Base-by-base conservation (phyloP, 352 stramenopile genomes). In the Pythium aristosporum region DNA sequence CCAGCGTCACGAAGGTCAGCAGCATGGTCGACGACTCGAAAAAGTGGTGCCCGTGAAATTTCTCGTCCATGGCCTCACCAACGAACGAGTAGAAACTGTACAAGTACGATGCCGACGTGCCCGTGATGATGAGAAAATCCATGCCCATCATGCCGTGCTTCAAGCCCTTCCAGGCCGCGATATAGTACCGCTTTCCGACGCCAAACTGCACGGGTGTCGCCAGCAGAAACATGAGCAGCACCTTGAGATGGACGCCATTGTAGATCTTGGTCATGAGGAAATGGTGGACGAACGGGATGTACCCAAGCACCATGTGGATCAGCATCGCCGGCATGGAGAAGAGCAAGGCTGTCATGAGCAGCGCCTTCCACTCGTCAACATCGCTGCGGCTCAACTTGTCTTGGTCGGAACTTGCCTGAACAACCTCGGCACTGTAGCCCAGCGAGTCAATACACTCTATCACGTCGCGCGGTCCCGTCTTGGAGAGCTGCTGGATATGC, bases 91-190 rank as follows among this genome's bases (percentile, higher is more conserved):
- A 69, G 37, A 95, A 80, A 44, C 85, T 94, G 66, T 96, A 96
- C 12, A 88, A 70, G 62, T 96, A 96, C 57, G 88, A 94, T 48
- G 88, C 83, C n/a, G 81, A 84, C 0, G 88, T 95, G 59, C 88
- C 88, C 9, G 87, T 73, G 39, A 93, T 85, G 32, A 96, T 87
- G 32, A 96, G 61, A 57, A 96, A 96, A 56, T 93, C 86, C 88
- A 96, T 96, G n/a, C 88, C 88, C 76, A 94, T 91, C 55, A 91
- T 87, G 2, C 88, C 82, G 53, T 95, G 88, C 66, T 90, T 77
- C 13, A 95, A 39, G 12, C 87, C 85, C 54, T 93, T 92, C 69
- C 77, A 94, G 5, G 88, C 85, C 0, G 81, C 87, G 47, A 91
- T 72, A 66, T 96, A 94, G 66, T 91, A 96, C 3, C 88, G 77